These are phyloP conservation scores for Pinus tabuliformis DNA, from an alignment of 75 land plant species.

Conservation along the genomic window DNA sequence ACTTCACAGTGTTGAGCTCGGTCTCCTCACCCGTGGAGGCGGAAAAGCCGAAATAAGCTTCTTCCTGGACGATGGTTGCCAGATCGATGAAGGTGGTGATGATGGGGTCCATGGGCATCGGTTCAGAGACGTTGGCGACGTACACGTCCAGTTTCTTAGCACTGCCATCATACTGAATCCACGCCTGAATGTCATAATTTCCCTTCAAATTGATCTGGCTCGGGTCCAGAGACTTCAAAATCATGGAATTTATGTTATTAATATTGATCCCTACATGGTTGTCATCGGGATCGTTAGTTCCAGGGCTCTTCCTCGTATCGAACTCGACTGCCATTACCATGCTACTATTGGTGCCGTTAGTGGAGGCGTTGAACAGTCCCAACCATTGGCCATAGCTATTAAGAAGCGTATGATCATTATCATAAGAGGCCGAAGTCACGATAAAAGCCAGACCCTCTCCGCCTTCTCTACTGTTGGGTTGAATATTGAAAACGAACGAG, in stretches of 20 bases:
- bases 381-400: constrained; percentile 47
- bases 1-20: constrained; percentile 29
- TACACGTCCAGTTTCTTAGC: constrained; percentile 6
- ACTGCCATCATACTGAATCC: constrained; percentile 40
- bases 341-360: constrained; percentile 28
- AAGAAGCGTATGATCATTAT: constrained; percentile 2
- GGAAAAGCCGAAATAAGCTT: constrained; percentile 60
- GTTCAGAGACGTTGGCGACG: background rate
- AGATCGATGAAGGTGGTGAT: constrained; percentile 25
- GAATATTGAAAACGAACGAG: constrained; percentile 23
- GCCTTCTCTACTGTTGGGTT: background rate
- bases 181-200: constrained; percentile 4
- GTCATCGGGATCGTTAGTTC: constrained; percentile 28
- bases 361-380: constrained; percentile 56
- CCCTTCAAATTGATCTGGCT: constrained; percentile 11
- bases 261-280: constrained; percentile 67
- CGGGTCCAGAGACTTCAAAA: background rate
- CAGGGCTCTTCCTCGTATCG: background rate
- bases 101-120: background rate
- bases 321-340: constrained; percentile 25
- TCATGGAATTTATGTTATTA: constrained; percentile 36
- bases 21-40: constrained; percentile 43
- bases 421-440: constrained; percentile 12
- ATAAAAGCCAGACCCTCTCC: constrained; percentile 63
- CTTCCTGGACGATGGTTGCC: constrained; percentile 7